Evolutionary conservation across 805 yeast genomes (phyloP), one percentile per base, ranked within the genome.

Genomic region (Starmera pachycereana): DNA sequence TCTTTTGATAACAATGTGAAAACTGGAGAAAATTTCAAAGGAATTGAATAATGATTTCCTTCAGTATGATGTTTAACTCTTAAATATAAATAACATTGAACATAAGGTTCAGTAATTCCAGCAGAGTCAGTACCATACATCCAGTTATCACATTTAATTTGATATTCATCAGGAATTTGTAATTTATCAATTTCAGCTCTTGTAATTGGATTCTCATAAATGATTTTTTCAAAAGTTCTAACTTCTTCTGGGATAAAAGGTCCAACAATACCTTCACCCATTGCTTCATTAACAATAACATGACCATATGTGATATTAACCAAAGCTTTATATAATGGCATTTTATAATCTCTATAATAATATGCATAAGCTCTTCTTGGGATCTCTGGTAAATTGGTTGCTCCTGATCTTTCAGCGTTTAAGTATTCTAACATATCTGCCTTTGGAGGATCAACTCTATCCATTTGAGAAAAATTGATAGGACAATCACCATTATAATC

Each of bases 51-150:
- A 57, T 81, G 87, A 65, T 81, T 81, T 6, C 84, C 76, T 58
- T 81, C 84, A 37, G 74, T 57, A 22, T 22, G 27, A 64, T 84
- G 83, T 53, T 74, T 60, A 47, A 82, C 74, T 42, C 73, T 77
- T 54, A 83, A 70, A 62, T 84, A 84, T 78, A 81, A 78, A 67
- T 78, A 80, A 58, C 79, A 78, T 63, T 81, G 88, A 46, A 78
- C 66, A 65, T 78, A 64, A n/a, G 77, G 72, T 59, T 79, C 72
- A 35, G 58, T 65, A 13, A 57, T 40, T 33, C 53, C 51, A 37
- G 73, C 63, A 50, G 76, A 78, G 55, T 80, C 87, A 29, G 87
- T 78, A 53, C 90, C 94, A 57, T 84, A 82, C 71, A 82, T 84
- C 94, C 95, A 84, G 39, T 89, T 86, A 57, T 82, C 90, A 54